phyloP scores from a whole-genome alignment of 148 eudicot species.

The Chenopodium quinoa region DNA sequence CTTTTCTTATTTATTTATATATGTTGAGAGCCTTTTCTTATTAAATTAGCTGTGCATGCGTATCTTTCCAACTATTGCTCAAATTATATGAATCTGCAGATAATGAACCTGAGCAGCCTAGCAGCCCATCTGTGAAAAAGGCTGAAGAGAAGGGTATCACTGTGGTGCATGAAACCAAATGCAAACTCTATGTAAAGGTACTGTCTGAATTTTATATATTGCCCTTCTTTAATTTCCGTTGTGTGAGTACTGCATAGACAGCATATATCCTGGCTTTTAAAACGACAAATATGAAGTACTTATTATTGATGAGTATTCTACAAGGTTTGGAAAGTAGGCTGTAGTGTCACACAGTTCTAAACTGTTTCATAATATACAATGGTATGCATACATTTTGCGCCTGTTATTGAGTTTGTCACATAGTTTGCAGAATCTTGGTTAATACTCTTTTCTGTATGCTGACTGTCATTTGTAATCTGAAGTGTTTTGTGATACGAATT shows the following conservation, averaged over 20 bases:
- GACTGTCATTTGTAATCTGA: not conserved
- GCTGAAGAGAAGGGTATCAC: constrained; percentile 75
- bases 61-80: not conserved
- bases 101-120: constrained; percentile 78
- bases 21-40: not conserved
- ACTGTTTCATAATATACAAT: not conserved
- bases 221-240: not conserved
- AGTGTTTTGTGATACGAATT: not conserved
- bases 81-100: constrained; percentile 36
- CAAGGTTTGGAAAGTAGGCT: not conserved
- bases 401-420: too few relatives aligned
- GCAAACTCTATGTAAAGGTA: constrained; percentile 94
- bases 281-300: not conserved
- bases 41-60: too few relatives aligned
- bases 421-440: not conserved
- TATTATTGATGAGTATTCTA: not conserved
- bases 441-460: not conserved
- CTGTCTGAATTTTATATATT: not conserved
- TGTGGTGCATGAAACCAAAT: constrained; percentile 89
- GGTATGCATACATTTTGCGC: not conserved
- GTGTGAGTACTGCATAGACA: not conserved
- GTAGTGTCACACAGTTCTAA: not conserved
- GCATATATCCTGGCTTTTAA: not conserved
- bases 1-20: not conserved
- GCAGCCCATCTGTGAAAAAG: constrained; percentile 92